Conservation (phyloP, 371 early-diverging fungal species). For the Mortierella polycephala region DNA sequence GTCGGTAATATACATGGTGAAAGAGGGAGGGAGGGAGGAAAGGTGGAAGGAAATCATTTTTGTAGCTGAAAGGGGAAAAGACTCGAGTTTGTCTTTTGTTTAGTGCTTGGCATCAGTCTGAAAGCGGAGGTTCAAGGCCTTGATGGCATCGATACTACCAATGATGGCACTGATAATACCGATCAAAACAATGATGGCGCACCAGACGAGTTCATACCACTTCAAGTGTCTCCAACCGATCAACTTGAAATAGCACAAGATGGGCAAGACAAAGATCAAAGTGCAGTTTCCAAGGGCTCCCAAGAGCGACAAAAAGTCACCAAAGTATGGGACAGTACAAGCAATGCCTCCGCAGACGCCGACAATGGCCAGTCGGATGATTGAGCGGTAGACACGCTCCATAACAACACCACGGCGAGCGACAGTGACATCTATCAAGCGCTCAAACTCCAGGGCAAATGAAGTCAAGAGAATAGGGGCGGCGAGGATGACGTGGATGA, state of each 20-base stretch:
- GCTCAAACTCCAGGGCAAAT: conserved; percentile 75
- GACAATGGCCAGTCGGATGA: conserved; percentile 62
- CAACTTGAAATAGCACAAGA: conserved; percentile 76
- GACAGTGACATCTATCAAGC: conserved; percentile 65
- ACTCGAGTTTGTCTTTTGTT: neutral
- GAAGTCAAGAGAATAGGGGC: conserved; percentile 81
- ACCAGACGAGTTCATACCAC: conserved; percentile 68
- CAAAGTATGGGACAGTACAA: conserved; percentile 78
- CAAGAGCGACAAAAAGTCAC: conserved; percentile 77
- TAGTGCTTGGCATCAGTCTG: conserved; percentile 10
- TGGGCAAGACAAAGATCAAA: conserved; percentile 82
- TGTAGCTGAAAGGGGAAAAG: too few relatives aligned
- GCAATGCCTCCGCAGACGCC: conserved; percentile 66
- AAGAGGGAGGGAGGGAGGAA: too few relatives aligned
- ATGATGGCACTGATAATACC: conserved; percentile 78
- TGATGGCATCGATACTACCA: conserved; percentile 78
- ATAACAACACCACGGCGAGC: conserved; percentile 58
- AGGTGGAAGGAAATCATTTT: too few relatives aligned
- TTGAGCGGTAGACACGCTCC: conserved; percentile 64
- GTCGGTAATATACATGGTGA: too few relatives aligned
- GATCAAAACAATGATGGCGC: conserved; percentile 64
- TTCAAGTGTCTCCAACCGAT: conserved; percentile 69
- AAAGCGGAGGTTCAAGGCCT: conserved; percentile 19
- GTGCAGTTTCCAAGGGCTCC: conserved; percentile 80
- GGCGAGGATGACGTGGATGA: conserved; percentile 80